Base-by-base conservation (phyloP, 257 asterid species). In the Capsicum pubescens region DNA sequence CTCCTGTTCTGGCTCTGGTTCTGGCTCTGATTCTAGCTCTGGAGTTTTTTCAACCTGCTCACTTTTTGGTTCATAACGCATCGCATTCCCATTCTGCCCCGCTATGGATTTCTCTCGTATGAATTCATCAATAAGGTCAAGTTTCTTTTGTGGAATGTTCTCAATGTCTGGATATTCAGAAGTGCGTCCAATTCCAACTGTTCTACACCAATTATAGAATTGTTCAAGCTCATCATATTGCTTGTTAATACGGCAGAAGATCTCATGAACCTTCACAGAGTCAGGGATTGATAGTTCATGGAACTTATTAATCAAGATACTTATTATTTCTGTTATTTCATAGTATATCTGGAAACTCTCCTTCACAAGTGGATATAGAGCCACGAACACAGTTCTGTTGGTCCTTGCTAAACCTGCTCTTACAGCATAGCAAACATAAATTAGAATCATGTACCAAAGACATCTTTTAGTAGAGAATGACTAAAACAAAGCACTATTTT, bases 121-220 rank as follows among this genome's bases (percentile, higher is more conserved):
- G 85, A 89, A 94, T 4, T 93, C 98, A 1, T 97, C 97, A 93
- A 97, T 95, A 86, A 93, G 93, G 6, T 97, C 94, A 32, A 97
- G 97, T 76, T 91, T 95, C 86, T 89, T 93, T 60, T 88, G 93
- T 2, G 96, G 84, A 80, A 95, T 93, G 48, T 92, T 92, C 85
- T 95, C 98, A 10, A 97, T 90, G 0, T 95, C 97, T 0, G 99
- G 99, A 57, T 90, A 95, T 83, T 94, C 97, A 1, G 99, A 91
- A 17, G 97, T 61, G 3, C 95, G 96, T 0, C 91, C 97, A 9
- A 97, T 86, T 50, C 97, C 98, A 9, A 83, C 88, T 1, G 86
- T 44, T 87, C 89, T 95, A 85, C 91, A 88, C 99, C 99, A 97
- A 5, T 64, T 50, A 68, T 95, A 93, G 91, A 97, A 93, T 12